phyloP scores from a whole-genome alignment of 2,329 filamentous ascomycete species.

The Sporothrix mexicana region DNA sequence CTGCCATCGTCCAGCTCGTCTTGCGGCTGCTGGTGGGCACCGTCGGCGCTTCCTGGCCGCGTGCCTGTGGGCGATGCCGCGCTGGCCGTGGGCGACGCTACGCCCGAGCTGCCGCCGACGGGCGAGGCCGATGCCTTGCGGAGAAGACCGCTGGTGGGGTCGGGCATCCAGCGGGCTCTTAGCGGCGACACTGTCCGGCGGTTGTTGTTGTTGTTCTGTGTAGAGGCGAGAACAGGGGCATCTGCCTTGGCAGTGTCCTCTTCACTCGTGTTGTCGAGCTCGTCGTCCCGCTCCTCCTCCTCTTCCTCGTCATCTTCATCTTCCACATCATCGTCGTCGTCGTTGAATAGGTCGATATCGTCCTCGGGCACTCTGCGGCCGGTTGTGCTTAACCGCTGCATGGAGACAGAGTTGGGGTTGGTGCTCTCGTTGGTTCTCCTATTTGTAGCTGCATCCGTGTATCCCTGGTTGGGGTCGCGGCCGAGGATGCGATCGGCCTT shows the following conservation, averaged over 20 bases:
- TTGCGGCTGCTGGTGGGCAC: constrained; percentile 12
- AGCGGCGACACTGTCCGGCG: constrained; percentile 33
- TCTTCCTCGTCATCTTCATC: constrained; percentile 43
- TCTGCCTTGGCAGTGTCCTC: constrained; percentile 23
- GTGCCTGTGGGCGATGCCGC: constrained; percentile 1
- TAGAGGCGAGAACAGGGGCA: constrained; percentile 26
- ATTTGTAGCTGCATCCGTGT: constrained; percentile 51
- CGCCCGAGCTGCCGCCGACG: background rate
- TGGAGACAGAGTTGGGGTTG: constrained; percentile 46
- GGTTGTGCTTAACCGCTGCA: constrained; percentile 55
- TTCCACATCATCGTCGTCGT: constrained; percentile 47
- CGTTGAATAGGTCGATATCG: constrained; percentile 46
- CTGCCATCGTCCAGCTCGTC: constrained; percentile 30
- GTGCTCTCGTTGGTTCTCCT: constrained; percentile 24
- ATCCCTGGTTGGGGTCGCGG: constrained; percentile 59
- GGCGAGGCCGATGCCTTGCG: constrained; percentile 26
- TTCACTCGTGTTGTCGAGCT: constrained; percentile 46
- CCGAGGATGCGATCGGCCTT: constrained; percentile 66
- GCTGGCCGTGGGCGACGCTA: background rate
- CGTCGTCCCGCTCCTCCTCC: constrained; percentile 47
- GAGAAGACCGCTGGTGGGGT: constrained; percentile 35
- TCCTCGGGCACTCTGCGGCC: constrained; percentile 51
- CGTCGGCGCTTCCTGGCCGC: background rate
- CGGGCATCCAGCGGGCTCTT: constrained; percentile 36
- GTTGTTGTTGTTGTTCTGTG: background rate